Evolutionary conservation across 805 yeast species (phyloP), one percentile per base, ranked within the genome.

Genomic region (Sugiyamaella smithiae): DNA sequence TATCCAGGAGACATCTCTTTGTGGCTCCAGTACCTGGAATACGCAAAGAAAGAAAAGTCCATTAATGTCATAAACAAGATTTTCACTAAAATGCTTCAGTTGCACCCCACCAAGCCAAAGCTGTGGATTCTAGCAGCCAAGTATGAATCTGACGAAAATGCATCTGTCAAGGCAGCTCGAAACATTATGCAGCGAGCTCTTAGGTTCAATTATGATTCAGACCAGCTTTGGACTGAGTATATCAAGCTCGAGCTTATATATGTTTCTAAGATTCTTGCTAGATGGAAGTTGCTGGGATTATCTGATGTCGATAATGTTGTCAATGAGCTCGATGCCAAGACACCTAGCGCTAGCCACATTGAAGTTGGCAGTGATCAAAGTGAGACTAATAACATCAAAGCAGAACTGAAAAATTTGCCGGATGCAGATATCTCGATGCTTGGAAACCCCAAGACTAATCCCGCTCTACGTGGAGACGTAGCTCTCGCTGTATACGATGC

Each of bases 121-220:
- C 85, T 91, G 14, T 93, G 99, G 99, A 79, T 93, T 37, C 79
- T 88, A 60, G 97, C 97, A 20, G 97, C 97, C 25, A 87, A 87
- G 63, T 88, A 88, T 67, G 98, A 93, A 68, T 84, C 87, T 60
- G 97, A 91, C 58, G 78, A 78, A 24, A 88, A 93, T 66, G 86
- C 91, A 35, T 85, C 89, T 58, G 87, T 95, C 40, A 82, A 84
- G 62, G 90, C 95, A 40, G 90, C 97, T 19, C 78, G 99, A 66
- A 80, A 81, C 7, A 74, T 93, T 22, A 81, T 89, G 66, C 97
- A 90, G 66, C 80, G 85, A 56, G 95, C 85, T 26, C 72, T 93
- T 35, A 76, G 95, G 65, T 85, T 93, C 66, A 91, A 91, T 62
- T 76, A 84, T 1, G 90, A 86, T 44, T 77, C 83, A 6, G 65